Conservation (phyloP, 768 basidiomycete genomes). For the Podaxis carcinomalis region DNA sequence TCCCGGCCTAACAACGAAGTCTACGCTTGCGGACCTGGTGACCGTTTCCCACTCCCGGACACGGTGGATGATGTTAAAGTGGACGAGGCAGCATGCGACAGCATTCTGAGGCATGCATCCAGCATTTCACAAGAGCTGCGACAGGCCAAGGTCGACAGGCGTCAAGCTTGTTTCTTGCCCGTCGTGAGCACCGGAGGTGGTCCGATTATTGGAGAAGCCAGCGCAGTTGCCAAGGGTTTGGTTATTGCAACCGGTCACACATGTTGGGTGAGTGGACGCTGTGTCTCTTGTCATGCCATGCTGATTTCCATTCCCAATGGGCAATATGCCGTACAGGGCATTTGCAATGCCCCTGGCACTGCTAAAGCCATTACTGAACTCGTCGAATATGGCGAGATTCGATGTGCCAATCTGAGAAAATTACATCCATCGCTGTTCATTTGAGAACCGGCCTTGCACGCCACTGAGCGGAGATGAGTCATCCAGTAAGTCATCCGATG, state of each 20-base stretch:
- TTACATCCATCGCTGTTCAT: constrained; percentile 38
- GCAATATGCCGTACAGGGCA: constrained; percentile 41
- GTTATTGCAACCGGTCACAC: constrained; percentile 77
- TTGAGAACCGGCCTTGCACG: constrained; percentile 12
- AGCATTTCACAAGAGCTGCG: constrained; percentile 57
- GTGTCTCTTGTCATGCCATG: neutral
- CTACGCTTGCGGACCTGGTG: constrained; percentile 78
- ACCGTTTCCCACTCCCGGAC: constrained; percentile 62
- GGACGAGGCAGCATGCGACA: constrained; percentile 51
- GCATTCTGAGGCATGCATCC: constrained; percentile 49
- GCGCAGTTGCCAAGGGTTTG: constrained; percentile 52
- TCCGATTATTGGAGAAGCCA: constrained; percentile 69
- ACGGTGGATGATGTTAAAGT: constrained; percentile 71
- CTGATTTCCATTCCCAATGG: neutral
- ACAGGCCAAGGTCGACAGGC: constrained; percentile 44
- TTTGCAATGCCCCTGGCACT: constrained; percentile 83
- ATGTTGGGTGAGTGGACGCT: constrained; percentile 55
- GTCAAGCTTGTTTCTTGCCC: constrained; percentile 80
- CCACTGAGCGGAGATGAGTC: neutral
- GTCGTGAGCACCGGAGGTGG: constrained; percentile 52
- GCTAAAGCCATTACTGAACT: constrained; percentile 69
- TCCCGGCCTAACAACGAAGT: constrained; percentile 67
- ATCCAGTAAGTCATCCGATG: neutral
- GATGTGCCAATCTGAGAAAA: constrained; percentile 48
- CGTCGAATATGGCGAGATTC: constrained; percentile 61